A percentile compares a stretch with the other conserved stretches of the same genome.
These are phyloP conservation scores for Thymus mandschuricus DNA, from an alignment of 257 asterid species.

Conservation along the genomic window DNA sequence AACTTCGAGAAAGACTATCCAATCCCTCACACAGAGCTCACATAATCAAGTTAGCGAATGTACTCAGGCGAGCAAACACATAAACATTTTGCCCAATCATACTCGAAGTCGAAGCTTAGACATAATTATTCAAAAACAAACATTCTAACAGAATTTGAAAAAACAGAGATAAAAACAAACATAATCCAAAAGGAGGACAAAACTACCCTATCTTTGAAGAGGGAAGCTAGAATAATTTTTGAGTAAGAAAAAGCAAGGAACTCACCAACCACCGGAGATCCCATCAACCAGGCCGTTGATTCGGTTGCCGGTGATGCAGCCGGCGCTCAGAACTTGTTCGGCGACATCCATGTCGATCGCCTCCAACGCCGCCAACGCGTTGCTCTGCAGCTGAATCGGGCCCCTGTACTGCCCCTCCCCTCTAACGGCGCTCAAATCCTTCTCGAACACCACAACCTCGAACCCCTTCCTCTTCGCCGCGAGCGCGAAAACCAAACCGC, in stretches of 20 bases:
- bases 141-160: no score
- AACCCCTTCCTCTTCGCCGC: constrained; percentile 81
- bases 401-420: constrained; percentile 98
- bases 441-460: constrained; percentile 45
- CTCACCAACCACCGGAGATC: constrained; percentile 84
- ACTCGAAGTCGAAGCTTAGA: no score
- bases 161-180: no score
- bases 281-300: constrained; percentile 95
- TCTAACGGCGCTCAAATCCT: constrained; percentile 90
- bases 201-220: no score
- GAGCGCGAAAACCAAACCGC: constrained; percentile 79
- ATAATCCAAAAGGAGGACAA: no score
- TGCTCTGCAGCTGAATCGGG: constrained; percentile 95
- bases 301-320: constrained; percentile 93
- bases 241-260: neutral
- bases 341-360: constrained; percentile 93
- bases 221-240: no score
- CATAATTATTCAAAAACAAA: no score
- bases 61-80: no score
- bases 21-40: no score
- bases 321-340: constrained; percentile 70
- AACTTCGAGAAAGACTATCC: no score
- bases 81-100: no score
- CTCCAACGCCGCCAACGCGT: constrained; percentile 93
- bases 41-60: no score